Conservation (phyloP, 2,329 filamentous ascomycete genomes). For the Fusarium nanum region DNA sequence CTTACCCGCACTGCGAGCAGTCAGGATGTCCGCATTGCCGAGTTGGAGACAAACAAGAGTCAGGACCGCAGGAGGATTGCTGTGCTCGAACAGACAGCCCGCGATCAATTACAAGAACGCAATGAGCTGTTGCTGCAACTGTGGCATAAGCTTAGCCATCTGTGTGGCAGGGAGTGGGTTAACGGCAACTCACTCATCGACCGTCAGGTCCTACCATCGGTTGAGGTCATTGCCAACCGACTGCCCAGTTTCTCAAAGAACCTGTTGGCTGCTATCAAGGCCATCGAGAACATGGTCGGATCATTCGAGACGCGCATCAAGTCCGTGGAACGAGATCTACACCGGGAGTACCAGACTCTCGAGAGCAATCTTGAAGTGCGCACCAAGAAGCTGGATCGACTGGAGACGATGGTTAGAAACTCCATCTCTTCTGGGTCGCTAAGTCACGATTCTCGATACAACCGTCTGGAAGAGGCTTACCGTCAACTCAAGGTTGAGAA, state of each 20-base stretch:
- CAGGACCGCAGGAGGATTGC: slow-evolving; percentile 82
- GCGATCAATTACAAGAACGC: slow-evolving; percentile 88
- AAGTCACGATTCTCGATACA: slow-evolving; percentile 58
- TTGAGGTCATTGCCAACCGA: slow-evolving; percentile 87
- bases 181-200: slow-evolving; percentile 91
- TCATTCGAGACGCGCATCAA: slow-evolving; percentile 85
- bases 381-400: slow-evolving; percentile 85
- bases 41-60: slow-evolving; percentile 83
- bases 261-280: slow-evolving; percentile 85
- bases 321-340: slow-evolving; percentile 87
- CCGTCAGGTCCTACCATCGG: slow-evolving; percentile 81
- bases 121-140: slow-evolving; percentile 89
- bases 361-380: slow-evolving; percentile 84
- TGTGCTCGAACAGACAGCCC: slow-evolving; percentile 80
- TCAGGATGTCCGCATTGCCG: slow-evolving; percentile 84
- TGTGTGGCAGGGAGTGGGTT: slow-evolving; percentile 93
- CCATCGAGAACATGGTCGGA: slow-evolving; percentile 81
- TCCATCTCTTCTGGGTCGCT: slow-evolving; percentile 64
- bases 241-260: slow-evolving; percentile 92
- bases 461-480: slow-evolving; percentile 70
- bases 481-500: slow-evolving; percentile 73
- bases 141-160: slow-evolving; percentile 86
- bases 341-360: slow-evolving; percentile 88
- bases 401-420: slow-evolving; percentile 83
- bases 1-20: slow-evolving; percentile 87